phyloP scores from a whole-genome alignment of 192 early-diverging fungal species.

The Nowakowskiella sp. region DNA sequence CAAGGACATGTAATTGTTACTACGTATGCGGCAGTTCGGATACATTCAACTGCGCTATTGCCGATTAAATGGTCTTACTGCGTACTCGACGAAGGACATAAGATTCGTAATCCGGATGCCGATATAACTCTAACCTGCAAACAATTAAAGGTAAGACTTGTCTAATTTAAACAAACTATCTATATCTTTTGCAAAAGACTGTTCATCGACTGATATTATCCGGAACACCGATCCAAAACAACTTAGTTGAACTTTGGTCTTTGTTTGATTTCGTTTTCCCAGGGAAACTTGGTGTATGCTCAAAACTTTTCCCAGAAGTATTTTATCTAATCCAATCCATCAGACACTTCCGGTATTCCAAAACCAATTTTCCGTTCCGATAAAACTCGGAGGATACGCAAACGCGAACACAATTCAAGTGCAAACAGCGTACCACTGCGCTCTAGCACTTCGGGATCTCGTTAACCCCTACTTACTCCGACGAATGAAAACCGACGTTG shows the following conservation, averaged over 20 bases:
- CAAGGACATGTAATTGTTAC: slow-evolving; percentile 78
- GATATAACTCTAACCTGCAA: slow-evolving; percentile 59
- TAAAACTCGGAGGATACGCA: slow-evolving; percentile 84
- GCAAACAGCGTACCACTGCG: slow-evolving; percentile 89
- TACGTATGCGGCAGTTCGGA: slow-evolving; percentile 74
- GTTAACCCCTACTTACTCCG: slow-evolving; percentile 91
- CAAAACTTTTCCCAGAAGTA: background rate
- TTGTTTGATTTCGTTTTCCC: slow-evolving; percentile 54
- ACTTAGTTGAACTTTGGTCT: slow-evolving; percentile 46
- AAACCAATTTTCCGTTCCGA: slow-evolving; percentile 86
- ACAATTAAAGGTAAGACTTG: slow-evolving; percentile 32
- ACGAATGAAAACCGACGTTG: slow-evolving; percentile 88
- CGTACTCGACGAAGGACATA: slow-evolving; percentile 93
- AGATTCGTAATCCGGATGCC: slow-evolving; percentile 91
- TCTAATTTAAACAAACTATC: background rate
- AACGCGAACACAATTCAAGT: slow-evolving; percentile 86
- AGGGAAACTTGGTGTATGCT: slow-evolving; percentile 38
- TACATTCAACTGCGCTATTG: slow-evolving; percentile 61
- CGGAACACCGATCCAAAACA: slow-evolving; percentile 58
- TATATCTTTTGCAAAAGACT: slow-evolving; percentile 15
- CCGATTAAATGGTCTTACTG: slow-evolving; percentile 75
- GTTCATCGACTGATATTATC: slow-evolving; percentile 47
- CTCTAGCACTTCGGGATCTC: slow-evolving; percentile 78
- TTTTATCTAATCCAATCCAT: background rate
- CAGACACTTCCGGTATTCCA: slow-evolving; percentile 76